phyloP scores from a whole-genome alignment of 805 yeast genomes.

The Candida khao-thaluensis region DNA sequence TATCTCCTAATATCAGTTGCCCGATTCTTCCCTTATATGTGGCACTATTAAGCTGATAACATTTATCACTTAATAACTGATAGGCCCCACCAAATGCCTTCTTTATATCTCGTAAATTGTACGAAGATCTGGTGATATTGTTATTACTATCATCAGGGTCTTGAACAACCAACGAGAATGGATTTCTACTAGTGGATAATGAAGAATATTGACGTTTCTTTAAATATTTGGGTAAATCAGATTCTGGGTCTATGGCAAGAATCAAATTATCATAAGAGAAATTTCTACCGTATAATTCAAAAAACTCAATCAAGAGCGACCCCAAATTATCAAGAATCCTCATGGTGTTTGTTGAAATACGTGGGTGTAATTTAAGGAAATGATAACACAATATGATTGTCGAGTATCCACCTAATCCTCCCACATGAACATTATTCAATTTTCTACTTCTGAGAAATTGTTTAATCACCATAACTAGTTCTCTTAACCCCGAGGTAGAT shows the following conservation, averaged over 20 bases:
- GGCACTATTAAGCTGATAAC: slow-evolving; percentile 68
- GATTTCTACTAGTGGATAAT: slow-evolving; percentile 49
- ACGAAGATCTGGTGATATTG: slow-evolving; percentile 83
- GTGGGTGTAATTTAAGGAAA: slow-evolving; percentile 76
- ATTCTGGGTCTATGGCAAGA: slow-evolving; percentile 53
- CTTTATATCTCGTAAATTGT: slow-evolving; percentile 73
- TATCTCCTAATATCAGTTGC: slow-evolving; percentile 74
- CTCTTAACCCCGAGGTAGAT: slow-evolving; percentile 75
- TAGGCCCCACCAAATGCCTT: slow-evolving; percentile 88
- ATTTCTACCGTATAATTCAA: slow-evolving; percentile 86
- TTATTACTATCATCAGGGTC: slow-evolving; percentile 87
- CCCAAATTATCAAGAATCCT: slow-evolving; percentile 77
- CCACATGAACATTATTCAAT: slow-evolving; percentile 83
- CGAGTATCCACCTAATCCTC: slow-evolving; percentile 94
- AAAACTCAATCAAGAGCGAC: slow-evolving; percentile 81
- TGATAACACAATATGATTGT: slow-evolving; percentile 85
- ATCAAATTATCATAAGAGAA: slow-evolving; percentile 83
- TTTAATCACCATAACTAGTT: slow-evolving; percentile 76
- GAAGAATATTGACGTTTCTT: slow-evolving; percentile 50
- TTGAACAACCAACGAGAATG: slow-evolving; percentile 71
- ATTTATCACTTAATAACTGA: slow-evolving; percentile 69
- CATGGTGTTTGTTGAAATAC: slow-evolving; percentile 64
- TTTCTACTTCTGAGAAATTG: slow-evolving; percentile 78
- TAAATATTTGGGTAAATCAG: slow-evolving; percentile 59
- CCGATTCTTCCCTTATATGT: slow-evolving; percentile 67